A percentile compares a stretch with the other conserved stretches of the same genome.
Evolutionary conservation across 371 early-diverging fungal species (phyloP).

Genomic region (Haplosporangium sp.): DNA sequence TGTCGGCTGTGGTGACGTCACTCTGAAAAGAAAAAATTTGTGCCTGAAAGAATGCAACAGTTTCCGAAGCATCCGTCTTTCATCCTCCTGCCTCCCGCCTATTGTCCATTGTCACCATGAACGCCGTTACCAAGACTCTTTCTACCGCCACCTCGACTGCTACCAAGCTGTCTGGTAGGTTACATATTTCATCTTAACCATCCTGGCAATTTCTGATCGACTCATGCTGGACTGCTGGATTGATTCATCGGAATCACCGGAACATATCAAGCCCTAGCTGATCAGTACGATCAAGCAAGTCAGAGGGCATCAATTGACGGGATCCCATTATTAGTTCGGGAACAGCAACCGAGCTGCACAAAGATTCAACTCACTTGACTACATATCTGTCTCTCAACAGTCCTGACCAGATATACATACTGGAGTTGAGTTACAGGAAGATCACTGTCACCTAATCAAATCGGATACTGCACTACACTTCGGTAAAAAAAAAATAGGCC

Average conservation of each 20-base stretch:
- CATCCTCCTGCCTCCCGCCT: slow-evolving; percentile 15
- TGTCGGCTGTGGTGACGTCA: no score
- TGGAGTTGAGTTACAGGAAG: neutral
- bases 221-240: neutral
- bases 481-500: slow-evolving; percentile 12
- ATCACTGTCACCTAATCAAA: neutral
- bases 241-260: slow-evolving; percentile 3
- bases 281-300: neutral
- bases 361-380: neutral
- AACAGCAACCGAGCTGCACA: neutral
- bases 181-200: neutral
- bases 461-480: neutral
- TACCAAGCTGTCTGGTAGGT: slow-evolving; percentile 52
- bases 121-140: slow-evolving; percentile 50
- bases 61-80: neutral
- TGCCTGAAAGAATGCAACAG: no score
- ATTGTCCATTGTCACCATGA: slow-evolving; percentile 20
- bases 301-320: neutral
- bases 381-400: neutral
- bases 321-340: neutral
- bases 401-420: neutral
- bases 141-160: slow-evolving; percentile 38
- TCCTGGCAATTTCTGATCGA: no score
- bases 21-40: no score
- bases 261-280: neutral